phyloP scores from a whole-genome alignment of 306 rosid genomes.

The Casuarina cunninghamiana region DNA sequence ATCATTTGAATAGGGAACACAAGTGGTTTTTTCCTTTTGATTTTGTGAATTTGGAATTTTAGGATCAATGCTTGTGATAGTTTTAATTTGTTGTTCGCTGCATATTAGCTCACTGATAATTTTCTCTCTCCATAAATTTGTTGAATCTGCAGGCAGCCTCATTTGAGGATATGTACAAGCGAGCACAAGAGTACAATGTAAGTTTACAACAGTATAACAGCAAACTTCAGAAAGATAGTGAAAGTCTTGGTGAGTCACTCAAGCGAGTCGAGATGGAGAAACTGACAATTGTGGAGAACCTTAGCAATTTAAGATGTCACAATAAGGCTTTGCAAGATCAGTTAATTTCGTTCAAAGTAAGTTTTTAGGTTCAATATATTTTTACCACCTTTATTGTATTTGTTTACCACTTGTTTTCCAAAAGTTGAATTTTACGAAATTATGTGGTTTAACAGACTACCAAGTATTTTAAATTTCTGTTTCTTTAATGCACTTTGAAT shows the following conservation, averaged over 20 bases:
- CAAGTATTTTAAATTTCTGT: not conserved
- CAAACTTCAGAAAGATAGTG: conserved; percentile 76
- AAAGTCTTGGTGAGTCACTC: conserved; percentile 59
- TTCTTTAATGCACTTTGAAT: not conserved
- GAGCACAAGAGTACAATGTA: conserved; percentile 85
- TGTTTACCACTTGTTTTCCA: not conserved
- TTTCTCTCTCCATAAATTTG: not conserved
- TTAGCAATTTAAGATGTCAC: conserved; percentile 71
- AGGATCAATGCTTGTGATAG: not conserved
- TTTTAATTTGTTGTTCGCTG: conserved; percentile 10
- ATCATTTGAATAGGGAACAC: conserved; percentile 1
- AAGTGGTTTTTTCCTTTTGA: not conserved
- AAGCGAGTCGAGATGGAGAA: conserved; percentile 80
- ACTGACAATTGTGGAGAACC: conserved; percentile 69
- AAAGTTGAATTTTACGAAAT: not conserved
- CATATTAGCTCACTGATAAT: not conserved
- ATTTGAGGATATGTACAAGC: conserved; percentile 71
- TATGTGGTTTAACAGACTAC: conserved; percentile 1
- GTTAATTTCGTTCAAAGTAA: conserved; percentile 63
- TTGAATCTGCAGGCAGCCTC: conserved; percentile 59
- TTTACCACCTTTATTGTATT: not conserved
- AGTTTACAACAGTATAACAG: conserved; percentile 81
- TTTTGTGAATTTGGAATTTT: not conserved
- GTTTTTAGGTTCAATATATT: conserved; percentile 12
- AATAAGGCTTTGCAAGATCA: conserved; percentile 78